A percentile compares a stretch with the other conserved stretches of the same genome.
Conservation (phyloP, 495 filamentous ascomycete genomes). For the Daldinia childiae region DNA sequence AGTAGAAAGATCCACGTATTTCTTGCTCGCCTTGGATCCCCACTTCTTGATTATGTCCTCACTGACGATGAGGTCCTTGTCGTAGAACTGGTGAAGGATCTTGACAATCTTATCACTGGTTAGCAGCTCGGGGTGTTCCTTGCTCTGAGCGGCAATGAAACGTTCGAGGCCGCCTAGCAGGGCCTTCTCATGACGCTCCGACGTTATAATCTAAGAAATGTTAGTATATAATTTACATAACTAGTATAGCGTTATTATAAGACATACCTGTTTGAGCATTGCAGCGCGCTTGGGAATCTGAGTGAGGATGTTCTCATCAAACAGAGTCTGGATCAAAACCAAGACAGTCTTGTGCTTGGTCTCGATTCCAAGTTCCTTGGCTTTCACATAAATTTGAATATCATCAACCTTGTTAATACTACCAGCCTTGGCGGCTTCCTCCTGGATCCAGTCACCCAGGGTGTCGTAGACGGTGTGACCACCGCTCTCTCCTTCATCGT, state of each 20-base stretch:
- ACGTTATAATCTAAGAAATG: slow-evolving; percentile 73
- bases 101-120: slow-evolving; percentile 72
- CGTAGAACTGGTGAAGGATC: slow-evolving; percentile 86
- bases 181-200: slow-evolving; percentile 94
- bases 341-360: slow-evolving; percentile 91
- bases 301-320: slow-evolving; percentile 83
- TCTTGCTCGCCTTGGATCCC: slow-evolving; percentile 95
- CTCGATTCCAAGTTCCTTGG: slow-evolving; percentile 94
- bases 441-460: slow-evolving; percentile 90
- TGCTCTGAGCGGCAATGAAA: slow-evolving; percentile 73
- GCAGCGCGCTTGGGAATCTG: slow-evolving; percentile 82
- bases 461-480: slow-evolving; percentile 86
- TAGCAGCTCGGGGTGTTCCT: slow-evolving; percentile 80
- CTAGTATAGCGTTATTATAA: neutral
- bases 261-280: slow-evolving; percentile 84
- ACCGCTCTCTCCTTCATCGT: slow-evolving; percentile 79
- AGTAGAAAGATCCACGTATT: slow-evolving; percentile 87
- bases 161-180: slow-evolving; percentile 97
- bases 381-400: slow-evolving; percentile 93
- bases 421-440: slow-evolving; percentile 74
- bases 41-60: slow-evolving; percentile 91
- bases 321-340: slow-evolving; percentile 92
- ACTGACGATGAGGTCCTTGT: slow-evolving; percentile 83
- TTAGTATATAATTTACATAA: slow-evolving; percentile 46
- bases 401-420: slow-evolving; percentile 79